A percentile compares a stretch with the other conserved stretches of the same genome.
phyloP scores from a whole-genome alignment of 345 rosid species.

The Angophora floribunda region DNA sequence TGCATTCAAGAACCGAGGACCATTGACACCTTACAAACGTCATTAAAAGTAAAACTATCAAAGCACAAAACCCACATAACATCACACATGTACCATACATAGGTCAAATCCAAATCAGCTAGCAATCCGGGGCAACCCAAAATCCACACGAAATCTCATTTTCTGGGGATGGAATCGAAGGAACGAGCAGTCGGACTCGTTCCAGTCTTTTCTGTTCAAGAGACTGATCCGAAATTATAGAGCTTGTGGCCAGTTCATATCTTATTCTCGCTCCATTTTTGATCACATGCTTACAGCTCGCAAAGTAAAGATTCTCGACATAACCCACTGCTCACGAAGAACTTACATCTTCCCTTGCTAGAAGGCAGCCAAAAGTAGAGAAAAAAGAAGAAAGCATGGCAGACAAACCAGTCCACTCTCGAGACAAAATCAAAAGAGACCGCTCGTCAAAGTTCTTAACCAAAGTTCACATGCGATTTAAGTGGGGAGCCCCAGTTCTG shows the following conservation, averaged over 20 bases:
- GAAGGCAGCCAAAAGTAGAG: not conserved
- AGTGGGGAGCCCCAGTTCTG: not conserved
- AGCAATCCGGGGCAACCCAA: not conserved
- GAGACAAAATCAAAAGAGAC: not conserved
- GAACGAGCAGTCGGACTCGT: not conserved
- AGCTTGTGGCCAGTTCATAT: not conserved
- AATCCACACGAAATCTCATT: not conserved
- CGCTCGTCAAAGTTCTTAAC: not conserved
- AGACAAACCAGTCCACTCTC: not conserved
- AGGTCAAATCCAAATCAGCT: not conserved
- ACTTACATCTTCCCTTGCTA: not conserved
- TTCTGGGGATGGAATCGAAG: not conserved
- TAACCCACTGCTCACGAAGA: not conserved
- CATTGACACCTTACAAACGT: not conserved
- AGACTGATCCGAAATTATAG: not conserved
- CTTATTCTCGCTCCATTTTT: not conserved
- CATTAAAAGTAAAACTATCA: not conserved
- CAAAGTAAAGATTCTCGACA: not conserved
- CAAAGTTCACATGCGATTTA: not conserved
- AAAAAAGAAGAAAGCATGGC: not conserved
- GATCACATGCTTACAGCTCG: not conserved
- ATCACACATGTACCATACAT: not conserved
- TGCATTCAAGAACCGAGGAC: not conserved
- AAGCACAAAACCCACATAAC: accelerated
- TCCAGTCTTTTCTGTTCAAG: not conserved